These are phyloP conservation scores for Candida germanica DNA, from an alignment of 805 yeast genomes.

Conservation along the genomic window DNA sequence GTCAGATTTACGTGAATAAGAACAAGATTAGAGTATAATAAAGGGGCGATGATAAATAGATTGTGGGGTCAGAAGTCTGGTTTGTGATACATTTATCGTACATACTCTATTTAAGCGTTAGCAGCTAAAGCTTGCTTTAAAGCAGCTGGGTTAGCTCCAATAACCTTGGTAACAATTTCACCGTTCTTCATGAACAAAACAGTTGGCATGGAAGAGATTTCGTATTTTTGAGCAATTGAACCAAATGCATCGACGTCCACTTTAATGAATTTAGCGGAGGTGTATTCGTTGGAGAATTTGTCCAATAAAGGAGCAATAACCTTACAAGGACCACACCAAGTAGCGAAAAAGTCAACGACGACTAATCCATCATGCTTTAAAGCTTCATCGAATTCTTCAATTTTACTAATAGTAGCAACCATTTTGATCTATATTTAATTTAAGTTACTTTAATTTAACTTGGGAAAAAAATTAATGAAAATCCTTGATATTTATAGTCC, in stretches of 20 bases:
- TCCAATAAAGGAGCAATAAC: slow-evolving; percentile 93
- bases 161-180: slow-evolving; percentile 69
- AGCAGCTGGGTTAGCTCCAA: slow-evolving; percentile 88
- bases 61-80: no score
- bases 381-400: slow-evolving; percentile 63
- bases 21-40: no score
- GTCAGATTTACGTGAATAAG: no score
- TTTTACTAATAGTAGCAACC: slow-evolving; percentile 33
- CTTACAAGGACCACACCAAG: slow-evolving; percentile 99
- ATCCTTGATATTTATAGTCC: slow-evolving; percentile 3
- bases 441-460: background rate
- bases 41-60: no score
- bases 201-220: slow-evolving; percentile 59
- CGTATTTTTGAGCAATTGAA: slow-evolving; percentile 67
- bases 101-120: slow-evolving; percentile 36
- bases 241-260: slow-evolving; percentile 87
- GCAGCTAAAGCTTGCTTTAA: slow-evolving; percentile 65
- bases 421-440: slow-evolving; percentile 17
- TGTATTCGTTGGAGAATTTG: slow-evolving; percentile 67
- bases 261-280: slow-evolving; percentile 74
- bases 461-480: background rate
- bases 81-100: slow-evolving; percentile 1
- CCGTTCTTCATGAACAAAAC: slow-evolving; percentile 79
- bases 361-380: slow-evolving; percentile 66
- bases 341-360: slow-evolving; percentile 93